Evolutionary conservation across 2,329 filamentous ascomycete genomes (phyloP).

Genomic region (Erysiphe neolycopersici): DNA sequence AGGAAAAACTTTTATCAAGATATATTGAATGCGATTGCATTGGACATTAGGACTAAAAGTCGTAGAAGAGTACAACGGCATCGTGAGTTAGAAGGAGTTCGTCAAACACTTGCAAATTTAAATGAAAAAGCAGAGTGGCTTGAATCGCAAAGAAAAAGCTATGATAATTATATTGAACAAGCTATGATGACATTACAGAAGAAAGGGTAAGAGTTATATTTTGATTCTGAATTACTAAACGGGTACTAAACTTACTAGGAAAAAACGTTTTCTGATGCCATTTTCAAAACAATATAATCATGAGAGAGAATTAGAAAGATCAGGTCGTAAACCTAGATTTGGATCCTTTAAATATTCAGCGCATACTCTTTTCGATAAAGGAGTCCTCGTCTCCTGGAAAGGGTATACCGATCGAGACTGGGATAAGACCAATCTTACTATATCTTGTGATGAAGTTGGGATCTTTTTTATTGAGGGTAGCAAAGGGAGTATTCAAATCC

Average conservation of each 20-base stretch:
- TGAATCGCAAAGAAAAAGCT: slow-evolving; percentile 85
- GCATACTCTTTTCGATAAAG: slow-evolving; percentile 69
- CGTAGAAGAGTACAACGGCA: slow-evolving; percentile 74
- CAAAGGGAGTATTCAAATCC: slow-evolving; percentile 82
- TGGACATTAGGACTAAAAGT: slow-evolving; percentile 94
- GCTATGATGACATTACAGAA: slow-evolving; percentile 94
- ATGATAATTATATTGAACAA: slow-evolving; percentile 98
- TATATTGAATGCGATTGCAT: slow-evolving; percentile 85
- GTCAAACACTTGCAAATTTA: slow-evolving; percentile 45
- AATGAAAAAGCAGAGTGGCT: slow-evolving; percentile 76
- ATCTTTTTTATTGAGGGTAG: slow-evolving; percentile 82
- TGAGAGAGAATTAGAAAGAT: slow-evolving; percentile 78
- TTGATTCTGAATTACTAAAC: background rate
- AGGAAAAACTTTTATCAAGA: slow-evolving; percentile 85
- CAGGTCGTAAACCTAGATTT: slow-evolving; percentile 85
- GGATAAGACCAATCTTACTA: slow-evolving; percentile 81
- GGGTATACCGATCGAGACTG: slow-evolving; percentile 62
- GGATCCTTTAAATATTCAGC: slow-evolving; percentile 95
- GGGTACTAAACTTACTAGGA: slow-evolving; percentile 20
- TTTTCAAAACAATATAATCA: slow-evolving; percentile 99
- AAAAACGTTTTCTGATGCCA: slow-evolving; percentile 79
- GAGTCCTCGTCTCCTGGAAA: slow-evolving; percentile 76
- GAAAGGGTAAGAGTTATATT: slow-evolving; percentile 37
- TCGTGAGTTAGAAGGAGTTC: slow-evolving; percentile 65
- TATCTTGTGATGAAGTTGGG: slow-evolving; percentile 80